These are phyloP conservation scores for Linaria vulgaris DNA, from an alignment of 257 asterid genomes.

Conservation along the genomic window DNA sequence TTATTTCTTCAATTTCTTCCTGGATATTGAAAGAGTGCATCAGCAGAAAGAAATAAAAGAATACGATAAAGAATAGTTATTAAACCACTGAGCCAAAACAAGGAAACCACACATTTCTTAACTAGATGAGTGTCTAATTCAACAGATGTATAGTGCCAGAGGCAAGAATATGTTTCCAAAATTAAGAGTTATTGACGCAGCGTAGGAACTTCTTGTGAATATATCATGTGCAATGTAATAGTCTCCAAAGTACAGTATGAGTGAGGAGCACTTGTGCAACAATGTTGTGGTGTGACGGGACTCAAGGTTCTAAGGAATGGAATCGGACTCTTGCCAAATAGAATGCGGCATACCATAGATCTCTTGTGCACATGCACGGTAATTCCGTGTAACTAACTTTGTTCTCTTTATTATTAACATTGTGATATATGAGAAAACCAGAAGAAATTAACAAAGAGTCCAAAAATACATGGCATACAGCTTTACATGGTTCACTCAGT, in stretches of 20 bases:
- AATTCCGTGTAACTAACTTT: no score
- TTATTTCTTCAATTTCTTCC: conserved; percentile 92
- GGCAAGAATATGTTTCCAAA: conserved; percentile 9
- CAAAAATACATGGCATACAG: not conserved
- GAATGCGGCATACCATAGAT: no score
- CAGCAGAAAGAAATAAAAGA: conserved; percentile 7
- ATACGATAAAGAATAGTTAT: not conserved
- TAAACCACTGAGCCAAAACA: conserved; percentile 5
- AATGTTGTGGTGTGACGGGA: no score
- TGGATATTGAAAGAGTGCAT: conserved; percentile 28
- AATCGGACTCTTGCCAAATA: no score
- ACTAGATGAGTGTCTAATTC: conserved; percentile 14
- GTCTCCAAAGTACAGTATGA: not conserved
- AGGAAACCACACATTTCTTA: conserved; percentile 6
- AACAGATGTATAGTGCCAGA: not conserved
- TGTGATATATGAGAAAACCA: not conserved
- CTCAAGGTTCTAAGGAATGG: no score
- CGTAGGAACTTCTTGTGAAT: no score
- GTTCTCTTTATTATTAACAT: no score
- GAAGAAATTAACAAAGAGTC: not conserved
- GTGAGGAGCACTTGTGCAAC: not conserved
- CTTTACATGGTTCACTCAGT: not conserved
- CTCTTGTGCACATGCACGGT: no score
- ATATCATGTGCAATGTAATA: no score
- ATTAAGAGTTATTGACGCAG: not conserved